Percentiles rank a stretch among this genome's conserved stretches.
Evolutionary conservation across 768 basidiomycete genomes (phyloP).

Genomic region (Trametes meyenii): DNA sequence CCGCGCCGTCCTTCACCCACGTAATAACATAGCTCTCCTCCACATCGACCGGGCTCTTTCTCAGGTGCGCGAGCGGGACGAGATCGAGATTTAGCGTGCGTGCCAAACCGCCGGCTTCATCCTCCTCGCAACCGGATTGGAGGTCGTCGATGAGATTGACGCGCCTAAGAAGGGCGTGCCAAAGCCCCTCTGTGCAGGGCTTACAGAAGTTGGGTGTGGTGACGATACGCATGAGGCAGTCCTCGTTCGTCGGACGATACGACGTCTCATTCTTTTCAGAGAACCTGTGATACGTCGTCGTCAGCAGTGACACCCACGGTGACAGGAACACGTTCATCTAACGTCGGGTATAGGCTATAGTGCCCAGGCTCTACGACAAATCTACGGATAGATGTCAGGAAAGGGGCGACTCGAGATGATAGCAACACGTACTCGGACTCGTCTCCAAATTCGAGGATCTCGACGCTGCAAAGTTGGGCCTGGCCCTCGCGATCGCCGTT

Average conservation of each 20-base stretch:
- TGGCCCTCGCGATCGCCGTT: slow-evolving; percentile 51
- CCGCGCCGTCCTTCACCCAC: slow-evolving; percentile 56
- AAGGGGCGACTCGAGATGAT: neutral
- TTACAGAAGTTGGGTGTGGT: slow-evolving; percentile 73
- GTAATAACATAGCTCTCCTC: slow-evolving; percentile 57
- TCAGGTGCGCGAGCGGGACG: slow-evolving; percentile 63
- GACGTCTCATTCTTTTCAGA: slow-evolving; percentile 64
- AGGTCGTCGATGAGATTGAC: slow-evolving; percentile 65
- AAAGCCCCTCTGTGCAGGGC: slow-evolving; percentile 73
- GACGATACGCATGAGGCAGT: slow-evolving; percentile 80
- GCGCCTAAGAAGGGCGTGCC: slow-evolving; percentile 62
- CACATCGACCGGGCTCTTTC: slow-evolving; percentile 33
- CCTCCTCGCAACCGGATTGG: slow-evolving; percentile 41
- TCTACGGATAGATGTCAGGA: slow-evolving; percentile 37
- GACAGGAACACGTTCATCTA: slow-evolving; percentile 36
- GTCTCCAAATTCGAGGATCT: slow-evolving; percentile 72
- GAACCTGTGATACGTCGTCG: slow-evolving; percentile 44
- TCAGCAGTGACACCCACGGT: neutral
- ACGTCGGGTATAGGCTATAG: slow-evolving; percentile 75
- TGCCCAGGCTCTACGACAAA: slow-evolving; percentile 60
- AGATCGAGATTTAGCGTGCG: slow-evolving; percentile 51
- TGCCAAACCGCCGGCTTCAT: slow-evolving; percentile 20
- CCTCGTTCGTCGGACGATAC: slow-evolving; percentile 83
- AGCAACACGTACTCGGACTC: slow-evolving; percentile 52
- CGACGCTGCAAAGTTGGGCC: slow-evolving; percentile 76